Percentiles rank a stretch among this genome's conserved stretches.
Evolutionary conservation across 371 early-diverging fungal species (phyloP).

Genomic region (Actinomucor elegans): DNA sequence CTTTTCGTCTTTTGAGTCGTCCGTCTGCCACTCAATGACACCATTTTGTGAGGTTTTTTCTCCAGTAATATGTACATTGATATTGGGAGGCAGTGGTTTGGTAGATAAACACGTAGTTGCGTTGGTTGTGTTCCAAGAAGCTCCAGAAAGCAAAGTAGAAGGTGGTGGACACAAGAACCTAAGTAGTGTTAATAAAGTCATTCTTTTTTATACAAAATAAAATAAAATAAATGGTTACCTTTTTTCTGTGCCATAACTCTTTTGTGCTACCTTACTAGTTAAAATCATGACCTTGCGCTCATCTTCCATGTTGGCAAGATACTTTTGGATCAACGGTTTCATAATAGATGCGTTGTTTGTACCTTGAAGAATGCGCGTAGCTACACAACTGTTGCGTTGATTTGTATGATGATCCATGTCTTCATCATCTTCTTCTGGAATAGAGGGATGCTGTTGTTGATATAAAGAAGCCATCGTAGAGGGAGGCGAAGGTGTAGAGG

Average conservation of each 20-base stretch:
- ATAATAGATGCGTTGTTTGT: constrained; percentile 20
- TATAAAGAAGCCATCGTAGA: constrained; percentile 21
- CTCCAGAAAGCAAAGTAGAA: constrained; percentile 72
- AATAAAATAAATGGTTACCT: constrained; percentile 43
- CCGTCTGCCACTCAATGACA: constrained; percentile 49
- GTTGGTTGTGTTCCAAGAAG: constrained; percentile 38
- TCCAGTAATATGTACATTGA: constrained; percentile 46
- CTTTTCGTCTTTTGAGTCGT: constrained; percentile 5
- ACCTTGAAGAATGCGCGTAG: constrained; percentile 34
- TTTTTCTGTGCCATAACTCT: constrained; percentile 85
- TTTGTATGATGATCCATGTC: constrained; percentile 17
- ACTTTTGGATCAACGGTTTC: constrained; percentile 44
- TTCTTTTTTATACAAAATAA: background rate
- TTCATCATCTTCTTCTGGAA: constrained; percentile 52
- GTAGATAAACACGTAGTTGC: background rate
- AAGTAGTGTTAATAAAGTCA: background rate
- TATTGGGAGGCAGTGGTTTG: constrained; percentile 26
- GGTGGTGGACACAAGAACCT: constrained; percentile 82
- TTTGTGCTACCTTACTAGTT: constrained; percentile 85
- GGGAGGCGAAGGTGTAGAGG: constrained; percentile 45
- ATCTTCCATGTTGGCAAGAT: constrained; percentile 41
- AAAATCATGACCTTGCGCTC: constrained; percentile 71
- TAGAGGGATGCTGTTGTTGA: constrained; percentile 40
- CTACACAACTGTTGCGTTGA: constrained; percentile 12
- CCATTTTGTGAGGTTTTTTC: constrained; percentile 45